Percentiles rank a stretch among this genome's conserved stretches.
Evolutionary conservation across 257 asterid genomes (phyloP).

Genomic region (Solanum bulbocastanum): DNA sequence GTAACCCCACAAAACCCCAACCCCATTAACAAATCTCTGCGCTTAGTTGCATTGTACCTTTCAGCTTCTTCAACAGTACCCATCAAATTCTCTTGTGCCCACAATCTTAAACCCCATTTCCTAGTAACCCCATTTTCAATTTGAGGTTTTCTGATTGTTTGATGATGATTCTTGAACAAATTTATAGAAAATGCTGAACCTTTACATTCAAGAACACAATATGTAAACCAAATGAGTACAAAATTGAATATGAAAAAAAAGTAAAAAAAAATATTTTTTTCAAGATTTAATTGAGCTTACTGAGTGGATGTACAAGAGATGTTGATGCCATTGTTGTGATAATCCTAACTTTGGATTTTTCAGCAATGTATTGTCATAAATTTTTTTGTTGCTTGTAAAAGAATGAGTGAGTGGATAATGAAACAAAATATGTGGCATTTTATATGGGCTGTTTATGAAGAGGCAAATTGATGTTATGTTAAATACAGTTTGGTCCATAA

Average conservation of each 20-base stretch:
- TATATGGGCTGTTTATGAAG: background rate
- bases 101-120: background rate
- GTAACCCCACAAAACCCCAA: conserved; percentile 20
- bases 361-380: conserved; percentile 10
- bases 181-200: conserved; percentile 28
- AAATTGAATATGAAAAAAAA: background rate
- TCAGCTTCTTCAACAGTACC: conserved; percentile 6
- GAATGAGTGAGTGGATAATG: background rate
- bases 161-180: conserved; percentile 16
- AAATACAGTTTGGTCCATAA: background rate
- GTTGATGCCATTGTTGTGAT: conserved; percentile 29
- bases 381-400: background rate
- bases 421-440: background rate
- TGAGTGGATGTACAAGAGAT: conserved; percentile 30
- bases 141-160: conserved; percentile 5
- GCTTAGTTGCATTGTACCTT: conserved; percentile 18
- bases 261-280: background rate
- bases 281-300: conserved; percentile 5
- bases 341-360: background rate
- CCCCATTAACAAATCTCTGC: conserved; percentile 30
- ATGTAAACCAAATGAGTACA: background rate
- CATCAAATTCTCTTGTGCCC: background rate
- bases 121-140: background rate
- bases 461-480: background rate
- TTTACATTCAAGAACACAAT: conserved; percentile 1